These are phyloP conservation scores for Leccinum sublutescens DNA, from an alignment of 768 basidiomycete genomes.

Conservation along the genomic window DNA sequence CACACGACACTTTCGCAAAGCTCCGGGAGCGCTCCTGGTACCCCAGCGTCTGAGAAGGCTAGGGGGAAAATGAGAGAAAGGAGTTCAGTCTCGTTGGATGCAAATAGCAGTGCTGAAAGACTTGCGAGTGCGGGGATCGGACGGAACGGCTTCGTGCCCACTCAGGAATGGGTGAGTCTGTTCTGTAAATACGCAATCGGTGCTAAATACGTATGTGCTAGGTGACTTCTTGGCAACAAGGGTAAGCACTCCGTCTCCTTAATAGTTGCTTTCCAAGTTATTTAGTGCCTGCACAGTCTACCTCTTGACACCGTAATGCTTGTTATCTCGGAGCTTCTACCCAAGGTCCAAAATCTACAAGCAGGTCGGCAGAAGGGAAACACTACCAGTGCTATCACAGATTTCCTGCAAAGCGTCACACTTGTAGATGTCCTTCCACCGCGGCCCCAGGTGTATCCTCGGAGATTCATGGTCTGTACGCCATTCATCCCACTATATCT, in stretches of 20 bases:
- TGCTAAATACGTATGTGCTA: slow-evolving; percentile 26
- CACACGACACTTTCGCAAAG: slow-evolving; percentile 45
- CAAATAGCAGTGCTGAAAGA: slow-evolving; percentile 56
- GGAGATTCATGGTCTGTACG: slow-evolving; percentile 70
- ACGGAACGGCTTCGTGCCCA: slow-evolving; percentile 90
- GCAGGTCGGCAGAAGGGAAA: slow-evolving; percentile 59
- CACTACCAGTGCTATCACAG: slow-evolving; percentile 66
- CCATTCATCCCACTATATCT: neutral
- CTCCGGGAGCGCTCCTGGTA: slow-evolving; percentile 34
- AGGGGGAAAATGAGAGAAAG: slow-evolving; percentile 89
- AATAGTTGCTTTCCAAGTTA: neutral
- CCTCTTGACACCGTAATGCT: slow-evolving; percentile 88
- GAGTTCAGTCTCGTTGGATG: slow-evolving; percentile 51
- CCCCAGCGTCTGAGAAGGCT: slow-evolving; percentile 75
- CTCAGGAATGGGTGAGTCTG: slow-evolving; percentile 86
- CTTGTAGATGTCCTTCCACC: slow-evolving; percentile 75
- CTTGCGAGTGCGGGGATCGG: slow-evolving; percentile 71
- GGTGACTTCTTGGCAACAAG: slow-evolving; percentile 96
- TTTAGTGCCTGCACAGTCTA: slow-evolving; percentile 47
- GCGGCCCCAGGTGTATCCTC: slow-evolving; percentile 57
- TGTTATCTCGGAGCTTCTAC: slow-evolving; percentile 83
- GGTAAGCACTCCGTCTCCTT: slow-evolving; percentile 44
- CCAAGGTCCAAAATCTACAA: slow-evolving; percentile 82
- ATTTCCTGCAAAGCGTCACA: slow-evolving; percentile 69
- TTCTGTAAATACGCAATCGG: neutral